A percentile compares a stretch with the other conserved stretches of the same genome.
These are phyloP conservation scores for Paramecium octaurelia DNA, from an alignment of 73 alveolate genomes.

Conservation along the genomic window DNA sequence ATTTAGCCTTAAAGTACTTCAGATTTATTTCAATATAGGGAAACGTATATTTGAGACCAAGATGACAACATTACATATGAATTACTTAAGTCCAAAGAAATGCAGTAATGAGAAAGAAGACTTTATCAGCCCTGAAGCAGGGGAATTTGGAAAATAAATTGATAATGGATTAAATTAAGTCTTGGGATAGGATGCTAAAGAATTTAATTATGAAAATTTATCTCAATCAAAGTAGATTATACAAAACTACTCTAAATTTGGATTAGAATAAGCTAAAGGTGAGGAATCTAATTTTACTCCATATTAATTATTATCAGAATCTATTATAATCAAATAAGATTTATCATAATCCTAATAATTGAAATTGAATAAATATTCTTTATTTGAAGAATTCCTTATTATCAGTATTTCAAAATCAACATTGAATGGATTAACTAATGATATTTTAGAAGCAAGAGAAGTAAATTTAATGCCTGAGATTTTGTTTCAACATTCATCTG, in stretches of 20 bases:
- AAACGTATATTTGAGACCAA: slow-evolving; percentile 9
- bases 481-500: slow-evolving; percentile 13
- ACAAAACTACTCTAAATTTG: neutral
- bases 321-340: neutral
- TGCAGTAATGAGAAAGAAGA: neutral
- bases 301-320: neutral
- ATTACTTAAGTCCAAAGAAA: slow-evolving; percentile 10
- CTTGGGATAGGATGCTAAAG: neutral
- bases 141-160: neutral
- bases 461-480: neutral
- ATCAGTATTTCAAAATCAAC: slow-evolving; percentile 20
- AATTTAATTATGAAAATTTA: neutral
- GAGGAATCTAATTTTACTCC: neutral
- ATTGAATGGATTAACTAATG: neutral
- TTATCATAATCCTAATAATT: neutral
- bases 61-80: slow-evolving; percentile 13
- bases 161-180: neutral
- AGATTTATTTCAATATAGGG: neutral
- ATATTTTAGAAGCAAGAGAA: neutral
- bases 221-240: neutral
- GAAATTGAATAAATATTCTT: neutral
- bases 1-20: neutral
- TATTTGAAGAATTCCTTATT: slow-evolving; percentile 24
- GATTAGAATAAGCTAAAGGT: neutral
- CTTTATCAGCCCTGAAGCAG: neutral